Percentiles rank a stretch among this genome's conserved stretches.
Conservation (phyloP, 331 rosid species). For the Rosa hybrid region DNA sequence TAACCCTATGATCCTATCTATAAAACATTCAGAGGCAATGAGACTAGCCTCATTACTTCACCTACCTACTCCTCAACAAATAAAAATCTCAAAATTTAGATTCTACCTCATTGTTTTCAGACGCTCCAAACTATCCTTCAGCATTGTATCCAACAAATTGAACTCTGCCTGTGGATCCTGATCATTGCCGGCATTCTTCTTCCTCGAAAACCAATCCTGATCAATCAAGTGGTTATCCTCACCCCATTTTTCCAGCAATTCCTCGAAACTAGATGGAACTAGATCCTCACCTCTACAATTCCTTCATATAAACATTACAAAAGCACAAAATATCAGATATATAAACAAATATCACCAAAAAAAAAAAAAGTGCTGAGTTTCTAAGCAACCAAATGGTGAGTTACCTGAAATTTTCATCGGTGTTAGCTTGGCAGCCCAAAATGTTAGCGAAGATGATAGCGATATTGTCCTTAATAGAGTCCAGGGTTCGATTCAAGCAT, state of each 20-base stretch:
- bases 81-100: neutral
- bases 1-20: neutral
- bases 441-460: conserved; percentile 36
- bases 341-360: neutral
- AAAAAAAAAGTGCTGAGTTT: neutral
- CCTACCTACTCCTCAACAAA: too few species aligned
- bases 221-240: conserved; percentile 36
- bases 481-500: conserved; percentile 42
- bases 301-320: conserved; percentile 37
- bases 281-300: conserved; percentile 30
- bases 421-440: conserved; percentile 35
- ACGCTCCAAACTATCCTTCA: conserved; percentile 82
- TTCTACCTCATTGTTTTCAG: conserved; percentile 66
- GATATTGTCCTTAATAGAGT: conserved; percentile 47
- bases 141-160: conserved; percentile 68
- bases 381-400: neutral
- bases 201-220: conserved; percentile 36
- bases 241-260: conserved; percentile 34
- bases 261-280: conserved; percentile 33
- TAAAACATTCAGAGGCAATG: neutral
- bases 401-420: conserved; percentile 39
- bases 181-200: conserved; percentile 33
- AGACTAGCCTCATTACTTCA: too few species aligned
- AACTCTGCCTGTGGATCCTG: conserved; percentile 63
- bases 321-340: neutral